Percentiles rank a stretch among this genome's conserved stretches.
Conservation (phyloP, 202 grass and related monocot genomes). For the Bolboschoenoplectus hybrid region DNA sequence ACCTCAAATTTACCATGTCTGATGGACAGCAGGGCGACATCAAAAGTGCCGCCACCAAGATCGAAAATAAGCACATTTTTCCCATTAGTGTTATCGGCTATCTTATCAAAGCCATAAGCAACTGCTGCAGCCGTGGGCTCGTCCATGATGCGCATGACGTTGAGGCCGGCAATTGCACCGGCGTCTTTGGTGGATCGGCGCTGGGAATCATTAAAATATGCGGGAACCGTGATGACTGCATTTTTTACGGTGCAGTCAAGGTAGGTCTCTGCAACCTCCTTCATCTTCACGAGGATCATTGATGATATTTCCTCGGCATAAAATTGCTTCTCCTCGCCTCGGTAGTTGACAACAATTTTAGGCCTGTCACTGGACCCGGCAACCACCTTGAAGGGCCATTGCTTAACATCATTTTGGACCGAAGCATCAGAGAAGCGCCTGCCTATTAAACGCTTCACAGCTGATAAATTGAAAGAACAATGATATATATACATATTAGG, state of each 20-base stretch:
- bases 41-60: conserved; percentile 91
- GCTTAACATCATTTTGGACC: conserved; percentile 69
- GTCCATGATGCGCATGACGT: conserved; percentile 91
- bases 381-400: conserved; percentile 68
- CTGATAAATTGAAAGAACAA: conserved; percentile 38
- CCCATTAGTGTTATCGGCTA: conserved; percentile 51
- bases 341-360: conserved; percentile 73
- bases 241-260: conserved; percentile 70
- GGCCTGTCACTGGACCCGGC: conserved; percentile 57
- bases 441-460: conserved; percentile 74
- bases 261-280: conserved; percentile 74
- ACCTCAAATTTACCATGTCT: conserved; percentile 96
- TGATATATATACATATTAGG: background rate
- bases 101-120: conserved; percentile 82
- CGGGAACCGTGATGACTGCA: conserved; percentile 87
- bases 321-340: conserved; percentile 62
- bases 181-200: conserved; percentile 88
- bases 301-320: conserved; percentile 73
- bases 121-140: conserved; percentile 95
- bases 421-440: conserved; percentile 58
- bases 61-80: conserved; percentile 98
- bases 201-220: conserved; percentile 92
- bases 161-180: conserved; percentile 69
- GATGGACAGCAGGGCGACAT: conserved; percentile 83
- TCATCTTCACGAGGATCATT: conserved; percentile 80